Base-by-base conservation (phyloP, 805 yeast genomes). In the Candida piceae region DNA sequence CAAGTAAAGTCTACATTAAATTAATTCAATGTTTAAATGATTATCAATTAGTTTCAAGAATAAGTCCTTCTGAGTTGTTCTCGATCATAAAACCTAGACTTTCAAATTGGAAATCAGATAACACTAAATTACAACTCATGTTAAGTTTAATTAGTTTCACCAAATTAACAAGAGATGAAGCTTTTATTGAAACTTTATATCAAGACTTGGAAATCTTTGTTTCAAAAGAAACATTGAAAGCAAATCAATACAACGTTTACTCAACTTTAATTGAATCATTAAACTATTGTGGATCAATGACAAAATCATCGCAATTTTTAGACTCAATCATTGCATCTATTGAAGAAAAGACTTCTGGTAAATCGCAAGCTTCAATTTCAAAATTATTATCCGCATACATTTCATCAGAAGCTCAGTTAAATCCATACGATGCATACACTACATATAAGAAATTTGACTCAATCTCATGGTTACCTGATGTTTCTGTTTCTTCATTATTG, bases 231-330 rank as follows among this genome's bases (percentile, higher is more conserved):
- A 17, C 38, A 12, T 29, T 46, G 31, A 34, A 42, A 27, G 11
- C 28, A 11, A 52, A 64, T 24, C 78, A 75, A 46, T 72, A 66
- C 45, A 55, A 59, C 23, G 67, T 80, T 22, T 80, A 80, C 50
- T 58, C 76, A 1, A 55, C 63, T 29, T 59, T 78, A 40, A 64
- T 81, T 24, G 68, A 76, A 23, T 67, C 80, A 2, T 60, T 82
- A 36, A 66, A 77, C 10, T 60, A 63, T 35, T 72, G 74, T 30
- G 72, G 70, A 28, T 73, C 78, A 44, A 45, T 67, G 25, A 62
- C 64, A 7, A 46, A 70, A 28, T 79, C 86, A 4, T 68, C 81
- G 1, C 64, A 70, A 40, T 69, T 80, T 38, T 59, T 83, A 48
- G 84, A 81, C 50, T 62, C 67, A 28, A 62, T 80, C 5, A 54